Conservation (phyloP, 768 basidiomycete genomes). For the Suillus cothurnatus region DNA sequence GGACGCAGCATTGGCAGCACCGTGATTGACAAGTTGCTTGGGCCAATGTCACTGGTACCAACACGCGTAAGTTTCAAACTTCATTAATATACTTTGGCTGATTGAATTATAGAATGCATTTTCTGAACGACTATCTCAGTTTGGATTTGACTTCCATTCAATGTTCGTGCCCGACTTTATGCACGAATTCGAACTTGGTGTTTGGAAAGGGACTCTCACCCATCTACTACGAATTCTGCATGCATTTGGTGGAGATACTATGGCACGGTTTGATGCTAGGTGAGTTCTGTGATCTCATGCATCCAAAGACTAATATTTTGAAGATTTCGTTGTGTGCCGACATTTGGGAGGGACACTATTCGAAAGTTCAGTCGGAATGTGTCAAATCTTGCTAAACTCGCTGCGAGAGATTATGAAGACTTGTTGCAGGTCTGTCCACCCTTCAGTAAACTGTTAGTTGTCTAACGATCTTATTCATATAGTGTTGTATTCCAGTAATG, state of each 20-base stretch:
- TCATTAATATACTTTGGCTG: slow-evolving; percentile 13
- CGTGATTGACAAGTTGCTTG: background rate
- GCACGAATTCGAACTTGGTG: slow-evolving; percentile 41
- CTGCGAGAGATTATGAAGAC: slow-evolving; percentile 15
- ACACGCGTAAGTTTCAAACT: background rate
- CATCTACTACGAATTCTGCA: slow-evolving; percentile 37
- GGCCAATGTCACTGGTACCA: slow-evolving; percentile 1
- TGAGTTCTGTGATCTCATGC: background rate
- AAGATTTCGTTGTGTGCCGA: slow-evolving; percentile 17
- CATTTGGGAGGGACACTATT: slow-evolving; percentile 12
- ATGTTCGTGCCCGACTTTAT: slow-evolving; percentile 37
- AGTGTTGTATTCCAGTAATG: slow-evolving; percentile 30
- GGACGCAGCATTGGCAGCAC: slow-evolving; percentile 5
- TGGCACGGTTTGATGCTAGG: background rate
- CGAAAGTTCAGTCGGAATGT: slow-evolving; percentile 10
- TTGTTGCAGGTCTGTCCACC: slow-evolving; percentile 9
- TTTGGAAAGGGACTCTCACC: slow-evolving; percentile 36
- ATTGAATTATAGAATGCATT: slow-evolving; percentile 19
- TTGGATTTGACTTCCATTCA: slow-evolving; percentile 25
- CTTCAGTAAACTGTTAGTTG: too few relatives aligned
- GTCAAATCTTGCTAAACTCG: slow-evolving; percentile 20
- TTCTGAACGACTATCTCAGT: slow-evolving; percentile 19
- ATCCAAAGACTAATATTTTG: too few relatives aligned
- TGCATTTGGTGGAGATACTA: slow-evolving; percentile 5
- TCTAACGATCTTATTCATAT: background rate